Base-by-base conservation (phyloP, 1,284 basidiomycete genomes). In the Clitocybe nebularis region DNA sequence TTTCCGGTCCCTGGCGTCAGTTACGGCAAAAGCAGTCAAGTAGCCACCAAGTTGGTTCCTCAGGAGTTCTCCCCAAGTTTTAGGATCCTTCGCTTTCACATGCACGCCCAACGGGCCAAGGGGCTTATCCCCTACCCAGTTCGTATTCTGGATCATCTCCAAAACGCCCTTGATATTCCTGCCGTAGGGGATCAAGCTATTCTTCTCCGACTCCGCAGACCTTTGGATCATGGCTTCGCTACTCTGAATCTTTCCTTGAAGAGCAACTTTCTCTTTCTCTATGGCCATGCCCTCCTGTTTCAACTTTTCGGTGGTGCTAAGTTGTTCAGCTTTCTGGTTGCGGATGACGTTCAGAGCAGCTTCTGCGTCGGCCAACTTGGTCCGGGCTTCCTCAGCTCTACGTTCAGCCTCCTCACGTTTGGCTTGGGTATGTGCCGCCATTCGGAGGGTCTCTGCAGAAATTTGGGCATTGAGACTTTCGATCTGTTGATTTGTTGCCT, bases 91-190 rank as follows among this genome's bases (percentile, higher is more conserved):
- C 36, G 93, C 77, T 54, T 84, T 85, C 51, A 99, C 84, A 58
- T 80, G 77, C 33, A 74, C 50, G 0, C 93, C 93, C n/a, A 98
- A 68, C 0, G 93, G 93, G 0, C 96, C 96, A 20, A 97, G 62
- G 0, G 95, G 94, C 11, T 59, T 64, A 25, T 83, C 72, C 6
- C 84, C 85, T 20, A 69, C 57, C 91, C 91, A 93, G 4, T 52
- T 60, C 49, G 67, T 65, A 6, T 52, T 53, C n/a, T 67, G 53
- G 38, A 96, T 87, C 28, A 61, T 67, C 4, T 71, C 67, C 14
- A 84, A 48, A n/a, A 92, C 72, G 0, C 57, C 56, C 36, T 84
- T 68, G 54, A 89, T 79, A 47, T 86, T 71, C 16, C 56, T 63
- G 1, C 87, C 88, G 49, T 81, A 90, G 2, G 75, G 69, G 9